A percentile compares a stretch with the other conserved stretches of the same genome.
phyloP scores from a whole-genome alignment of 768 basidiomycete genomes.

The Postia placenta region DNA sequence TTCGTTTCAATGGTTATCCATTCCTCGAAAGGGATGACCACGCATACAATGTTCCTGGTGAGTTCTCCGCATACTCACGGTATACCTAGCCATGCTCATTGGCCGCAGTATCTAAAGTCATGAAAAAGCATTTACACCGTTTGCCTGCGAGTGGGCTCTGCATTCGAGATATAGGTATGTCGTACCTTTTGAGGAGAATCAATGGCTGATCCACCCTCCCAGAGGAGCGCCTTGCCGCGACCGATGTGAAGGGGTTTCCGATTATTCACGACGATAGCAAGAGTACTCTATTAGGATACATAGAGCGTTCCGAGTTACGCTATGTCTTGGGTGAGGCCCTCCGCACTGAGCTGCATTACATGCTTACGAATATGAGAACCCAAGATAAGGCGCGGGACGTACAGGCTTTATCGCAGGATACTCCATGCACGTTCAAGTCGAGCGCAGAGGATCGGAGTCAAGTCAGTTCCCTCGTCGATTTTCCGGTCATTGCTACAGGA shows the following conservation, averaged over 20 bases:
- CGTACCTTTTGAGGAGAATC: too few species aligned
- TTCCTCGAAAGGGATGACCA: slow-evolving; percentile 96
- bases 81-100: too few species aligned
- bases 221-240: slow-evolving; percentile 70
- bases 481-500: slow-evolving; percentile 37
- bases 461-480: slow-evolving; percentile 33
- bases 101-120: slow-evolving; percentile 74
- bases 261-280: slow-evolving; percentile 62
- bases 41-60: slow-evolving; percentile 86
- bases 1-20: slow-evolving; percentile 94
- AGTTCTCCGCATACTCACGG: neutral
- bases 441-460: slow-evolving; percentile 48
- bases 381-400: slow-evolving; percentile 69
- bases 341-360: too few species aligned
- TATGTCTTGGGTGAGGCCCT: slow-evolving; percentile 78
- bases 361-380: neutral
- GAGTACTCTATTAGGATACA: slow-evolving; percentile 74
- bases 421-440: slow-evolving; percentile 65
- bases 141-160: slow-evolving; percentile 72
- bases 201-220: neutral
- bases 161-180: slow-evolving; percentile 74
- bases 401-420: slow-evolving; percentile 55
- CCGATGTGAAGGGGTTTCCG: slow-evolving; percentile 87
- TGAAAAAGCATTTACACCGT: slow-evolving; percentile 75
- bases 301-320: slow-evolving; percentile 77